Base-by-base conservation (phyloP, 305 asterid species). In the Rubia peregrina region DNA sequence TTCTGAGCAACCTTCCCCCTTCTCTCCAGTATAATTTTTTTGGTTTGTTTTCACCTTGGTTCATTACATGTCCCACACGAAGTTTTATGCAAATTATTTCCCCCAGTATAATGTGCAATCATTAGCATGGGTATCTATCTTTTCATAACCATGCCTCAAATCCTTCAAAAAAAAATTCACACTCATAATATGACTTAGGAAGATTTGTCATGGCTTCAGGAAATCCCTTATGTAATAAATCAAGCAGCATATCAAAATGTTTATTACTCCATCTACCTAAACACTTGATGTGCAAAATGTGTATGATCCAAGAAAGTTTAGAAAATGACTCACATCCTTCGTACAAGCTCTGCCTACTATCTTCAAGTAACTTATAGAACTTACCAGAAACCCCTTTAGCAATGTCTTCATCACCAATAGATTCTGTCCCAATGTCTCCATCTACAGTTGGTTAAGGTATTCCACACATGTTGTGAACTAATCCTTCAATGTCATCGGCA, bases 111-210 rank as follows among this genome's bases (percentile, higher is more conserved):
- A 26, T 17, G 7, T 67, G 33, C 60, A 67, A 14, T 67, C 71
- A 67, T 67, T 43, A 0, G 9, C 48, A 43, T 14, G 9, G 7
- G 48, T 14, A 43, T 43, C 48, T 43, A 43, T 43, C 48, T 43
- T 43, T 43, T 9, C 13, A 43, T 43, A 43, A 43, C 48, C 48
- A 43, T 9, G 48, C 11, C 48, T 14, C 14, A 43, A 43, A 43
- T 43, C 48, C 48, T 11, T 43, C 48, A 43, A 9, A 0, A 43
- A 9, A n/a, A n/a, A n/a, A n/a, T 7, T 42, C 46, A 42, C 46
- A 66, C 26, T 66, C 57, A 44, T 66, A 66, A 7, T 19, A 66
- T 2, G 40, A 66, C 21, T 66, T 66, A n/a, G 70, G 70, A 7
- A 66, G 48, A 10, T 19, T 41, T 4, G 16, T 48, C 48, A 36